Percentiles rank a stretch among this genome's conserved stretches.
phyloP scores from a whole-genome alignment of 371 early-diverging fungal genomes.

The Rhizopus stolonifer region DNA sequence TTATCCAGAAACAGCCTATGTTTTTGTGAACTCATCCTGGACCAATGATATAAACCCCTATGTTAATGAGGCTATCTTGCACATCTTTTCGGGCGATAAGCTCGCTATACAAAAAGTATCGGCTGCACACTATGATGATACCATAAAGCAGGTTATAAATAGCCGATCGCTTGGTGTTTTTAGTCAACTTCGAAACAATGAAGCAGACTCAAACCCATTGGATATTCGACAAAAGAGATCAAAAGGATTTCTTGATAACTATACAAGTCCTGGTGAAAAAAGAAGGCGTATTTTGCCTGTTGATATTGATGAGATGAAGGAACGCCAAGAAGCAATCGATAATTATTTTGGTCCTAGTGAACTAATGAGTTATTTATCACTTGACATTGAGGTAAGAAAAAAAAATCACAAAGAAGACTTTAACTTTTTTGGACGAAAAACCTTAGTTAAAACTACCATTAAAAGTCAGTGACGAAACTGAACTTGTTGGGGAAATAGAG shows the following conservation, averaged over 20 bases:
- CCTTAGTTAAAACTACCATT: conserved; percentile 9
- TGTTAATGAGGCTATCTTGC: conserved; percentile 43
- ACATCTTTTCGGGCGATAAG: conserved; percentile 25
- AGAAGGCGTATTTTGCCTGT: conserved; percentile 34
- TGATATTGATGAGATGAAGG: conserved; percentile 17
- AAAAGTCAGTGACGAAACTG: not conserved
- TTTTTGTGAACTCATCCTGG: conserved; percentile 27
- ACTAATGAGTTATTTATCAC: not conserved
- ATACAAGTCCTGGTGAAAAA: conserved; percentile 21
- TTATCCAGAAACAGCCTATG: conserved; percentile 46
- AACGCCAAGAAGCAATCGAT: conserved; percentile 8
- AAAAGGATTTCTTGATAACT: conserved; percentile 3
- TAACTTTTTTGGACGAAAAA: not conserved
- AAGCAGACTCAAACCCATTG: conserved; percentile 54
- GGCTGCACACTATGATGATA: conserved; percentile 29
- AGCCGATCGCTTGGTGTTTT: conserved; percentile 44
- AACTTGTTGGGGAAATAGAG: not conserved
- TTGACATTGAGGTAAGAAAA: conserved; percentile 24
- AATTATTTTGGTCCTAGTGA: conserved; percentile 19
- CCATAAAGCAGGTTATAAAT: conserved; percentile 34
- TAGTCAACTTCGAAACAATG: conserved; percentile 39
- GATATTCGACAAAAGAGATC: conserved; percentile 22
- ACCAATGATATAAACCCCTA: conserved; percentile 33
- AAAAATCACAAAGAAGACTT: not conserved
- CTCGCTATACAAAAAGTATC: conserved; percentile 16